Evolutionary conservation across 2,329 filamentous ascomycete genomes (phyloP).

Genomic region (Epichloe gansuensis): DNA sequence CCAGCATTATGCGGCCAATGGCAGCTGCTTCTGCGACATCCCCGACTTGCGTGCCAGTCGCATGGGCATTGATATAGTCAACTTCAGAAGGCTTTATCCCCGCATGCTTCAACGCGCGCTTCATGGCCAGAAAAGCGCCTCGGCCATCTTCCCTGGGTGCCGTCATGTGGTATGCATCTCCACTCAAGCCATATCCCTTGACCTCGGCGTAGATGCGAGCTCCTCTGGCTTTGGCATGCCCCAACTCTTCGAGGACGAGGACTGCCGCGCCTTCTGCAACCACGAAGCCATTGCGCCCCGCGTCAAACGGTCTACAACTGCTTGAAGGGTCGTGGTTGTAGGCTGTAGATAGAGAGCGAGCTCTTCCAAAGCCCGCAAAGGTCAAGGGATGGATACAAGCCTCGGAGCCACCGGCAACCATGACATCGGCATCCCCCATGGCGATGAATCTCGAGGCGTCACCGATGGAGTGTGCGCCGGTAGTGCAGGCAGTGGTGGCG

Average conservation of each 20-base stretch:
- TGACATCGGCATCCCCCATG: constrained; percentile 84
- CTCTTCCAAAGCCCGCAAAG: constrained; percentile 80
- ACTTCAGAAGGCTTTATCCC: constrained; percentile 54
- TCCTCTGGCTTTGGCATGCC: constrained; percentile 69
- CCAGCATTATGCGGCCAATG: constrained; percentile 64
- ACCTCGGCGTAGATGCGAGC: constrained; percentile 82
- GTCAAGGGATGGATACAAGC: constrained; percentile 92
- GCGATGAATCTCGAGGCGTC: constrained; percentile 88
- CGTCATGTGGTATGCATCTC: constrained; percentile 88
- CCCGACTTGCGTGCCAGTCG: constrained; percentile 74
- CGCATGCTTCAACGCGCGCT: constrained; percentile 62
- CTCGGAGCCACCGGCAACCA: constrained; percentile 91
- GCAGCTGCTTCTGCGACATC: constrained; percentile 81
- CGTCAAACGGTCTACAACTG: constrained; percentile 81
- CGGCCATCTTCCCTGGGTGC: constrained; percentile 71
- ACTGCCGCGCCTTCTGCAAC: constrained; percentile 87
- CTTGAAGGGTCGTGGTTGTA: constrained; percentile 60
- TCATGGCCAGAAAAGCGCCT: constrained; percentile 78
- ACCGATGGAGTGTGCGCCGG: constrained; percentile 85
- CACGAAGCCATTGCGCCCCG: constrained; percentile 69
- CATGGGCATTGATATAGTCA: constrained; percentile 92
- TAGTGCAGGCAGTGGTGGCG: constrained; percentile 89
- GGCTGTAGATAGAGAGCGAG: constrained; percentile 69
- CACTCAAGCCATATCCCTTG: constrained; percentile 77
- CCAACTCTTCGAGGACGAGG: constrained; percentile 75